A percentile compares a stretch with the other conserved stretches of the same genome.
phyloP scores from a whole-genome alignment of 2,329 filamentous ascomycete species.

The Magnaporthales sp. region DNA sequence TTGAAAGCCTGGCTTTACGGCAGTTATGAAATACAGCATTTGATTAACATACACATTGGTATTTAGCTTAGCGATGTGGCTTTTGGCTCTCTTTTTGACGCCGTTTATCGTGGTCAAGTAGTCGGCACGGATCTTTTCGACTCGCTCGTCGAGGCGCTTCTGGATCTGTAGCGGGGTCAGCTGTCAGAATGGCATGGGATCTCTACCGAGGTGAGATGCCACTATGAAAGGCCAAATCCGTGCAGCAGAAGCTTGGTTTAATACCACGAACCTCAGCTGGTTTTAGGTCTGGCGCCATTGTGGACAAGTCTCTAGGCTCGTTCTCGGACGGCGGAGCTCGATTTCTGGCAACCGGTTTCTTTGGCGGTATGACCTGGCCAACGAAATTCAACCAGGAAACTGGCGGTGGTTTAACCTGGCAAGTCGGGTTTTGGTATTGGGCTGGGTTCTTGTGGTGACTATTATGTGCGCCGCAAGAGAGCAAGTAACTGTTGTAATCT shows the following conservation, averaged over 20 bases:
- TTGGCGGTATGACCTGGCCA: not conserved
- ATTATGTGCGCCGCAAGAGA: not conserved
- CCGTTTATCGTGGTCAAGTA: not conserved
- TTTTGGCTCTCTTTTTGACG: not conserved
- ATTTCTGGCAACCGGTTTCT: not conserved
- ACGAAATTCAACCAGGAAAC: not conserved
- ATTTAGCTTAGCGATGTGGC: not conserved
- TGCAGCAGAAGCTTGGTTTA: not conserved
- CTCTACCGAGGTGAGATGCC: not conserved
- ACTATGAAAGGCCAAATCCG: not conserved
- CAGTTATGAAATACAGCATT: not conserved
- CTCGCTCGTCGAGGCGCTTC: not conserved
- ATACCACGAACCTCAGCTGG: not conserved
- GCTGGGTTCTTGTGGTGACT: not conserved
- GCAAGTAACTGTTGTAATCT: not conserved
- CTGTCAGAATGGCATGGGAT: not conserved
- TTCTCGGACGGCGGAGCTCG: not conserved
- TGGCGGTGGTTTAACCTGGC: not conserved
- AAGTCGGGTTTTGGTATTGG: not conserved
- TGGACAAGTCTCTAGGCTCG: not conserved
- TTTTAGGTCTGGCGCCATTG: not conserved
- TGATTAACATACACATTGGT: not conserved
- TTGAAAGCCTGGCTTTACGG: not conserved
- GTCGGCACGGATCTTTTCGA: not conserved
- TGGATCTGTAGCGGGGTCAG: not conserved